A percentile compares a stretch with the other conserved stretches of the same genome.
Conservation (phyloP, 1,284 basidiomycete species). For the Moniliophthora roreri region DNA sequence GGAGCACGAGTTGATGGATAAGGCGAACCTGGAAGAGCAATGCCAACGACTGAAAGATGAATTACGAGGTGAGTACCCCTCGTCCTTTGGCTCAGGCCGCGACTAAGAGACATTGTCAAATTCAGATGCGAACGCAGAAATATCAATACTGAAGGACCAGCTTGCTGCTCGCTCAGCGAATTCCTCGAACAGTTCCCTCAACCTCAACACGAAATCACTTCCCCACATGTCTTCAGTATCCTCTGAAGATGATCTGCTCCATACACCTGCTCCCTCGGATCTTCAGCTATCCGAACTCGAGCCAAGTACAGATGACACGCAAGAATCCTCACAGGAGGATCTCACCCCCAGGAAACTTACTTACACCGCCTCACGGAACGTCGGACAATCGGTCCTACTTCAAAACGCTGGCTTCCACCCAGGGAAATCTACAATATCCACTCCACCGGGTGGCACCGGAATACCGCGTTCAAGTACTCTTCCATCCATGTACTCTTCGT, state of each 20-base stretch:
- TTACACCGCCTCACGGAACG: slow-evolving; percentile 23
- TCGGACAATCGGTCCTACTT: slow-evolving; percentile 48
- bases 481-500: slow-evolving; percentile 46
- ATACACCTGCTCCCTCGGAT: slow-evolving; percentile 56
- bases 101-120: slow-evolving; percentile 20
- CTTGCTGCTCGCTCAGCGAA: slow-evolving; percentile 34
- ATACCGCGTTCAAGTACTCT: slow-evolving; percentile 60
- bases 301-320: slow-evolving; percentile 40
- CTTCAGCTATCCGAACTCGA: slow-evolving; percentile 62
- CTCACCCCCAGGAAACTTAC: slow-evolving; percentile 16
- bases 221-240: slow-evolving; percentile 28
- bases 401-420: slow-evolving; percentile 51
- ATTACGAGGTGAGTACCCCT: slow-evolving; percentile 70
- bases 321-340: slow-evolving; percentile 16
- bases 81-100: slow-evolving; percentile 12
- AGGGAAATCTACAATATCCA: slow-evolving; percentile 39
- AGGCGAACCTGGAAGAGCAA: slow-evolving; percentile 89
- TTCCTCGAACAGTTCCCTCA: slow-evolving; percentile 17
- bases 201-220: slow-evolving; percentile 14
- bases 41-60: slow-evolving; percentile 92
- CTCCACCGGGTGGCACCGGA: slow-evolving; percentile 41
- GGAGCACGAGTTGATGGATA: slow-evolving; percentile 95
- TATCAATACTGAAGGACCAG: slow-evolving; percentile 81
- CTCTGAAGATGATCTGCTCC: slow-evolving; percentile 57
- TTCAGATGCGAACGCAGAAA: slow-evolving; percentile 83